A percentile compares a stretch with the other conserved stretches of the same genome.
phyloP scores from a whole-genome alignment of 148 eudicot genomes.

The Heliosperma pusillum region DNA sequence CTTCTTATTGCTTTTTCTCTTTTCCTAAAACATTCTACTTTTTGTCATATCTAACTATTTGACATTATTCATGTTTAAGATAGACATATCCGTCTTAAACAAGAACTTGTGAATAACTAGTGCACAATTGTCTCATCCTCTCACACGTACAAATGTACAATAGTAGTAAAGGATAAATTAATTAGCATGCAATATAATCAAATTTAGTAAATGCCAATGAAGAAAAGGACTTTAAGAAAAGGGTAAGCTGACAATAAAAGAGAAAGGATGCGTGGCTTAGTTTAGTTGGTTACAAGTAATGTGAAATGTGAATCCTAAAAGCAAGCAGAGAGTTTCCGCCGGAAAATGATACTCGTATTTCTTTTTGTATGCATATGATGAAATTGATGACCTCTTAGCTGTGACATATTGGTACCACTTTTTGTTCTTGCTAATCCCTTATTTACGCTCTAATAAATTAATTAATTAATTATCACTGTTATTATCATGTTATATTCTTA shows the following conservation, averaged over 20 bases:
- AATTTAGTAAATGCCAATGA: neutral
- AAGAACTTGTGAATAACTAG: too few relatives aligned
- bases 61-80: too few relatives aligned
- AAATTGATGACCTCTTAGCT: slow-evolving; percentile 9
- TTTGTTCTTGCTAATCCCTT: neutral
- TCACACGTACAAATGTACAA: too few relatives aligned
- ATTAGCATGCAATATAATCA: too few relatives aligned
- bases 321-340: slow-evolving; percentile 32
- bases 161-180: too few relatives aligned
- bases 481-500: too few relatives aligned
- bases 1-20: too few relatives aligned
- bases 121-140: too few relatives aligned
- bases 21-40: too few relatives aligned
- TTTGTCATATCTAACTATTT: too few relatives aligned
- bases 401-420: slow-evolving; percentile 8
- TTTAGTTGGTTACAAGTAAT: slow-evolving; percentile 40
- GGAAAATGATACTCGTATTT: slow-evolving; percentile 31
- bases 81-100: too few relatives aligned
- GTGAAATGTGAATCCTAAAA: slow-evolving; percentile 38
- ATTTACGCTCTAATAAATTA: neutral
- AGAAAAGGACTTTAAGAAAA: slow-evolving; percentile 19
- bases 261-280: slow-evolving; percentile 33
- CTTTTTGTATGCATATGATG: slow-evolving; percentile 15
- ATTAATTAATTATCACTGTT: neutral
- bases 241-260: slow-evolving; percentile 24